Evolutionary conservation across 257 asterid species (phyloP).

Genomic region (Lavandula angustifolia): DNA sequence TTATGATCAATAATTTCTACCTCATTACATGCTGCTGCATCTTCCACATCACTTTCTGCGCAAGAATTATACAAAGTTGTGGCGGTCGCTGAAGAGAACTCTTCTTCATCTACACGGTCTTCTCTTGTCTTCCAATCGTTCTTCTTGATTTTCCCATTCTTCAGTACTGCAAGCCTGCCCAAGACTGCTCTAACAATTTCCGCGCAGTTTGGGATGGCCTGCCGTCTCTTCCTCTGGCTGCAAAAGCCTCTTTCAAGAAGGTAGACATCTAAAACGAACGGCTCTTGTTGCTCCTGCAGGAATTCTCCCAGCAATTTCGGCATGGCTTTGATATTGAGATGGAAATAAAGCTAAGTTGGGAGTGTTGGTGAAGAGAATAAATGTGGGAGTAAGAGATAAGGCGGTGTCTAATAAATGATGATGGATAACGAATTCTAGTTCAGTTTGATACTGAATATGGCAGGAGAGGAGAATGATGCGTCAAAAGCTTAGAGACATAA

Average conservation of each 20-base stretch:
- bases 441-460: slow-evolving; percentile 32
- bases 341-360: no score
- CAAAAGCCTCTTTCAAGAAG: slow-evolving; percentile 57
- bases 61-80: slow-evolving; percentile 45
- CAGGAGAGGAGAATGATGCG: no score
- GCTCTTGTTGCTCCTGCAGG: slow-evolving; percentile 79
- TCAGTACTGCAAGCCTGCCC: slow-evolving; percentile 30
- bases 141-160: slow-evolving; percentile 31
- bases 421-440: slow-evolving; percentile 21
- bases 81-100: slow-evolving; percentile 43
- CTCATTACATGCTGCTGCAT: slow-evolving; percentile 33
- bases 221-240: slow-evolving; percentile 38
- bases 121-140: slow-evolving; percentile 1
- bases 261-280: slow-evolving; percentile 58
- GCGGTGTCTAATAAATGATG: slow-evolving; percentile 35
- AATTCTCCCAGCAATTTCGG: slow-evolving; percentile 49
- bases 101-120: slow-evolving; percentile 36
- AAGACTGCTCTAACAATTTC: slow-evolving; percentile 41
- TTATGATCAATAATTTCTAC: no score
- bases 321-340: slow-evolving; percentile 26
- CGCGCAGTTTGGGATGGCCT: slow-evolving; percentile 45
- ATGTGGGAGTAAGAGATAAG: slow-evolving; percentile 30
- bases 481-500: slow-evolving; percentile 40
- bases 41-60: slow-evolving; percentile 42
- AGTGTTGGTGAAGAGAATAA: slow-evolving; percentile 28